Conservation (phyloP, 2,329 filamentous ascomycete species). For the Chrysoporthe puriensis region DNA sequence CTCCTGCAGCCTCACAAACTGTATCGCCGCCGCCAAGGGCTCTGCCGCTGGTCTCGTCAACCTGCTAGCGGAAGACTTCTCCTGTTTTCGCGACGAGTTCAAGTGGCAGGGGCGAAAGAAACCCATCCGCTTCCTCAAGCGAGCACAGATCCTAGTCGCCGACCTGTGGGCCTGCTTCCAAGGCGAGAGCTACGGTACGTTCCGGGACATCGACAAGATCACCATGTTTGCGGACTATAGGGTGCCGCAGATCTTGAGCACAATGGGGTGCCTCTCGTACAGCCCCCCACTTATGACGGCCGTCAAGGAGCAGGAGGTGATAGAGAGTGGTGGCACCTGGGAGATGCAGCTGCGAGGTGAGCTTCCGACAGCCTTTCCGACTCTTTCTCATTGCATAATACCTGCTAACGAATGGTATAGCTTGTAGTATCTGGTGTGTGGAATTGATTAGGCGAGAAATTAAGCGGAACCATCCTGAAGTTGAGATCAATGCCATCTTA, state of each 20-base stretch:
- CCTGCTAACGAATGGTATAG: conserved; percentile 42
- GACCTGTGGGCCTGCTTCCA: conserved; percentile 97
- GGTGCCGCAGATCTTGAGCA: conserved; percentile 89
- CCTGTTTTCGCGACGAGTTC: conserved; percentile 83
- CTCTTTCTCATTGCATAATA: not conserved
- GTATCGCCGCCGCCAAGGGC: conserved; percentile 72
- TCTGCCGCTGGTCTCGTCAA: conserved; percentile 89
- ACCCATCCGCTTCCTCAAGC: conserved; percentile 82
- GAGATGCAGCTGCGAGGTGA: conserved; percentile 85
- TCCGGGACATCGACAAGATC: conserved; percentile 89
- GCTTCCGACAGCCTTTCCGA: conserved; percentile 29
- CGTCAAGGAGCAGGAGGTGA: conserved; percentile 65
- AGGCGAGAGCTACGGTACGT: conserved; percentile 76
- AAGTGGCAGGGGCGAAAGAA: conserved; percentile 71
- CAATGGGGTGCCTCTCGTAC: conserved; percentile 80
- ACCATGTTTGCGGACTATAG: conserved; percentile 99
- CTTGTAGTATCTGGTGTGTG: conserved; percentile 94
- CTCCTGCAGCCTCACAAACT: conserved; percentile 71
- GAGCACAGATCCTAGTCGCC: conserved; percentile 93
- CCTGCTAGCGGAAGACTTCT: conserved; percentile 77
- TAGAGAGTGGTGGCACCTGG: conserved; percentile 75
- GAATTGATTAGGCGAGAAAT: conserved; percentile 88
- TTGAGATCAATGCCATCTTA: conserved; percentile 80
- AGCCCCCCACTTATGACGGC: conserved; percentile 76
- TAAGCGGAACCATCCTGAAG: conserved; percentile 68